phyloP scores from a whole-genome alignment of 169 alveolate species.

The Eimeria necatrix region DNA sequence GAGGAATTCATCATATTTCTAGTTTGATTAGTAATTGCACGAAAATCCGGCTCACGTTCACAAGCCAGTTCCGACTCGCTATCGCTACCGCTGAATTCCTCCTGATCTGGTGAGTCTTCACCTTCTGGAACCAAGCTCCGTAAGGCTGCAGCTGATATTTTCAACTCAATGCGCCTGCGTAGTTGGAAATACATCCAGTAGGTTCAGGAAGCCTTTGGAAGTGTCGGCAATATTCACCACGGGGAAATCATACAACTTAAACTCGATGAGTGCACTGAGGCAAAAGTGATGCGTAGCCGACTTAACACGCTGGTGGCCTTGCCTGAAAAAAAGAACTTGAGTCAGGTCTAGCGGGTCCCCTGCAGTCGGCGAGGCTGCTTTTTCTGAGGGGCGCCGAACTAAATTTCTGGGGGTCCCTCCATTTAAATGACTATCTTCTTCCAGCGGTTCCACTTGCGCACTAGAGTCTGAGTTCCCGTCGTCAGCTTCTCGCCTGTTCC shows the following conservation, averaged over 20 bases:
- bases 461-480: slow-evolving; percentile 30
- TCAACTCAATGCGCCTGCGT: slow-evolving; percentile 61
- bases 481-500: background rate
- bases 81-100: slow-evolving; percentile 55
- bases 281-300: too few species aligned
- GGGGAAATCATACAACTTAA: background rate
- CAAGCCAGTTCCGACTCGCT: slow-evolving; percentile 40
- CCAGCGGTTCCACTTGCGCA: slow-evolving; percentile 41
- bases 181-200: background rate
- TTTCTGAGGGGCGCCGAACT: background rate
- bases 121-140: slow-evolving; percentile 31
- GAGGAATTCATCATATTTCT: background rate
- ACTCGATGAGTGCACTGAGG: too few species aligned
- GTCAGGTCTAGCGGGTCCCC: slow-evolving; percentile 55
- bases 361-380: background rate
- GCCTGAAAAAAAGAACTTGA: slow-evolving; percentile 33
- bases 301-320: background rate
- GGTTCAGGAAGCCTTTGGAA: background rate
- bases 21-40: slow-evolving; percentile 9
- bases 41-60: background rate
- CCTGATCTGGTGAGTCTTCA: background rate
- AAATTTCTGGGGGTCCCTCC: background rate
- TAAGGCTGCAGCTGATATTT: slow-evolving; percentile 10
- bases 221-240: background rate
- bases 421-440: slow-evolving; percentile 6